Base-by-base conservation (phyloP, 345 rosid species). In the Garcia nutans region DNA sequence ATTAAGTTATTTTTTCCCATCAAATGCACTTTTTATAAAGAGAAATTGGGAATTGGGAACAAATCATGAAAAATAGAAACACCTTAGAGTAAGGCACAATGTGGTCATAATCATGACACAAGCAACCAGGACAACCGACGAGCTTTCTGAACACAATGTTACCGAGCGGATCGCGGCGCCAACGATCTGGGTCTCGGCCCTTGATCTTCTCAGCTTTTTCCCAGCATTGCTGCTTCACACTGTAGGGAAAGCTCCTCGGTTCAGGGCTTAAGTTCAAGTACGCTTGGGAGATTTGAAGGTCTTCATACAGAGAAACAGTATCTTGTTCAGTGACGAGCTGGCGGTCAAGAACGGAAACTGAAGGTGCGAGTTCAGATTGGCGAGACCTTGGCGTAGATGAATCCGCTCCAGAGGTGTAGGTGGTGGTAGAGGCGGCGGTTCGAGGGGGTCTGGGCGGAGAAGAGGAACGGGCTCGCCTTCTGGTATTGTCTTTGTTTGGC, bases 31-130 rank as follows among this genome's bases (percentile, higher is more conserved):
- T 50, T 50, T 17, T 10, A 55, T 37, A 37, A 37, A 37, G 41
- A 37, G 7, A 37, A 37, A 37, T 37, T 37, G 61, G 56, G 61
- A 28, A 42, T 41, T 45, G 13, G 22, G 6, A 56, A 65, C 24
- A 26, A 44, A 31, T 54, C 24, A 33, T 37, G 28, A 37, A 56
- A 56, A 41, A 55, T 1, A 50, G n/a, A 37, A 22, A 28, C 26
- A 94, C 98, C 98, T 93, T 95, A 56, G 99, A 95, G 83, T 89
- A 95, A 75, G 98, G 98, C 23, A 95, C 58, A 75, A 95, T 91
- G 84, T 93, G 99, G 73, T 93, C 98, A 79, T 91, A 95, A 79
- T 95, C 98, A 80, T 93, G 98, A 78, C 99, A 95, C 83, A 95
- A 89, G 79, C 99, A 95, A 37, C 98, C 97, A 70, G 99, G 89